Conservation (phyloP, 164 flowering plant genomes). For the Berberis thunbergii region DNA sequence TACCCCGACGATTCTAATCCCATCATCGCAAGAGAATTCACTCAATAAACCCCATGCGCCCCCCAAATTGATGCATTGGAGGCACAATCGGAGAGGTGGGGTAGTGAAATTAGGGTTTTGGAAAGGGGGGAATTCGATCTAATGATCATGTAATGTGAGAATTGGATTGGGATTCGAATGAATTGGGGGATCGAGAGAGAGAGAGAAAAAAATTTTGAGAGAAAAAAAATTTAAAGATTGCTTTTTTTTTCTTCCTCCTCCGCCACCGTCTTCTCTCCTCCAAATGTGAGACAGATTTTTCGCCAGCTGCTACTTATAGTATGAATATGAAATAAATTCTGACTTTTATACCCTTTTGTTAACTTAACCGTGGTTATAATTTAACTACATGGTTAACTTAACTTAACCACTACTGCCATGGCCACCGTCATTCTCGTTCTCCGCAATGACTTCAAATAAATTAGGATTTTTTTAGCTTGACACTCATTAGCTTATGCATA, state of each 20-base stretch:
- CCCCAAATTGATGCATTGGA: background rate
- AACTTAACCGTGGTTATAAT: conserved; percentile 8
- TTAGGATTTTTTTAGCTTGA: no score
- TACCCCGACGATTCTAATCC: conserved; percentile 62
- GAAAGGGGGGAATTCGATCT: background rate
- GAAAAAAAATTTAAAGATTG: conserved; percentile 2
- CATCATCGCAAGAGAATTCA: conserved; percentile 21
- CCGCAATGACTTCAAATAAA: no score
- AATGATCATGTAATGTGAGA: no score
- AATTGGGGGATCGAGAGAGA: conserved; percentile 7
- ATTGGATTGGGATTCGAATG: background rate
- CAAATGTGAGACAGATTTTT: conserved; percentile 2
- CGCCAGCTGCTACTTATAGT: conserved; percentile 6
- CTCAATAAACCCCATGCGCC: background rate
- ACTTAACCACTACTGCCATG: background rate
- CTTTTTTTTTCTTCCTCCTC: background rate
- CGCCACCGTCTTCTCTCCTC: conserved; percentile 11
- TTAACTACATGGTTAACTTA: background rate
- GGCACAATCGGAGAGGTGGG: background rate
- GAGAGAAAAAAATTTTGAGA: background rate
- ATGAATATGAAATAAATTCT: background rate
- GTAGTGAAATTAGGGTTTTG: conserved; percentile 5
- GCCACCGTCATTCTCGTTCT: no score
- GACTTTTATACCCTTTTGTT: background rate
- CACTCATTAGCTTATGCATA: no score